Evolutionary conservation across 768 basidiomycete species (phyloP), one percentile per base, ranked within the genome.

Genomic region (Lactarius vividus): DNA sequence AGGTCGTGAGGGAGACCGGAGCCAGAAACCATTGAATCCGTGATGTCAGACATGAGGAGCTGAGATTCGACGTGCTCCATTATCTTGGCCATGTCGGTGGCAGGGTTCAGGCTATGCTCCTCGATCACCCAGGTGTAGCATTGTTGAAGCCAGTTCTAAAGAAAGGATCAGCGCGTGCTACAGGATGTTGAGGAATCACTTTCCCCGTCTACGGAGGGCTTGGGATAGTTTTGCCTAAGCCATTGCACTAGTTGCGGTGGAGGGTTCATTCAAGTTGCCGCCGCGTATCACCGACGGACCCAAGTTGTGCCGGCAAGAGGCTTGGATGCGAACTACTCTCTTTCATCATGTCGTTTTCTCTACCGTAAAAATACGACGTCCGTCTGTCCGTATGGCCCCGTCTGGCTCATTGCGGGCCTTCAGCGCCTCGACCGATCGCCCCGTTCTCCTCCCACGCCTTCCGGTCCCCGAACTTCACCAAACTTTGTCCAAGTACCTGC

Each of bases 391-490:
- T 56, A 66, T 66, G 65, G 5, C 37, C 28, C n/a, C 55, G n/a
- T 61, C 64, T 33, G 35, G 35, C 9, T 39, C 52, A 23, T 39
- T 42, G 31, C 53, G 28, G 33, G 54, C 52, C 10, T 57, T 33
- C 64, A 56, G 46, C 23, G 37, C 56, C 23, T 29, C 46, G 20
- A n/a, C 59, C 13, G 54, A 13, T 9, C 54, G 59, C 26, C 40
- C 23, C 35, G 26, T 60, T 16, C 65, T 65, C 28, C 73, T 92
- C 39, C 88, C 88, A 13, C 86, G 92, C 63, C 80, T 97, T 11
- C 96, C 96, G 1, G 84, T 97, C 3, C 95, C 94, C 20, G 83
- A 88, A 65, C 82, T 98, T 2, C 81, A 82, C 37, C 81, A 85
- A 71, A 91, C 92, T 0, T 79, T 98, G 42, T 83, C 89, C 69